Conservation (phyloP, 116 monocot species). For the Cymodocea nodosa region DNA sequence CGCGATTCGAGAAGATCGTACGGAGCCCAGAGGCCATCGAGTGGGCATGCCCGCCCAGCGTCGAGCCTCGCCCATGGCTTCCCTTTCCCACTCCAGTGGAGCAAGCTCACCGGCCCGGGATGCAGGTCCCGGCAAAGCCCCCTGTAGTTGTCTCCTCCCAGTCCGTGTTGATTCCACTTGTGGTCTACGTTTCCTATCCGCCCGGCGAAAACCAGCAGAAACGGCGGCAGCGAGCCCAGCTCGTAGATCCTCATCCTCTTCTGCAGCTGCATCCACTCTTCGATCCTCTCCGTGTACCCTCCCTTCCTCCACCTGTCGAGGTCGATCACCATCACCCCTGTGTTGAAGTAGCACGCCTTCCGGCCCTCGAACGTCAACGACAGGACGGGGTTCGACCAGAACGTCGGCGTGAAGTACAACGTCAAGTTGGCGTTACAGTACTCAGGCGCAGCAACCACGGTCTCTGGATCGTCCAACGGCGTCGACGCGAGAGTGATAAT, state of each 20-base stretch:
- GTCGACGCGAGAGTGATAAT: constrained; percentile 9
- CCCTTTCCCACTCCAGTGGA: constrained; percentile 73
- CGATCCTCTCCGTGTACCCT: constrained; percentile 36
- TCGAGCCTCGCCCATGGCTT: constrained; percentile 53
- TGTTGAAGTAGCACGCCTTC: constrained; percentile 49
- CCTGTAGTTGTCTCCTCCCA: constrained; percentile 47
- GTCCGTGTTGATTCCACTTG: constrained; percentile 59
- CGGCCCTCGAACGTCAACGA: constrained; percentile 32
- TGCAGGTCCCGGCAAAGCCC: constrained; percentile 44
- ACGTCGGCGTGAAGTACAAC: constrained; percentile 40
- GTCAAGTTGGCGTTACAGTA: constrained; percentile 56
- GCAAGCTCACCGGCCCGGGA: constrained; percentile 49
- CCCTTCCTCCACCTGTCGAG: constrained; percentile 37
- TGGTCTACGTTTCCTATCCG: constrained; percentile 45
- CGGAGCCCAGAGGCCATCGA: constrained; percentile 55
- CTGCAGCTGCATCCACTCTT: constrained; percentile 59
- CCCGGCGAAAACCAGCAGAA: constrained; percentile 49
- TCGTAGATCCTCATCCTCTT: constrained; percentile 51
- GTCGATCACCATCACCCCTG: constrained; percentile 68
- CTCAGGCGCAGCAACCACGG: constrained; percentile 49
- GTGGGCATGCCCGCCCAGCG: constrained; percentile 29
- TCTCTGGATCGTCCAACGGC: constrained; percentile 14
- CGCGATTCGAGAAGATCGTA: constrained; percentile 32
- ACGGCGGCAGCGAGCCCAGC: constrained; percentile 54
- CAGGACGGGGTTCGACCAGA: constrained; percentile 39